phyloP scores from a whole-genome alignment of 768 basidiomycete genomes.

The Suillus decipiens region DNA sequence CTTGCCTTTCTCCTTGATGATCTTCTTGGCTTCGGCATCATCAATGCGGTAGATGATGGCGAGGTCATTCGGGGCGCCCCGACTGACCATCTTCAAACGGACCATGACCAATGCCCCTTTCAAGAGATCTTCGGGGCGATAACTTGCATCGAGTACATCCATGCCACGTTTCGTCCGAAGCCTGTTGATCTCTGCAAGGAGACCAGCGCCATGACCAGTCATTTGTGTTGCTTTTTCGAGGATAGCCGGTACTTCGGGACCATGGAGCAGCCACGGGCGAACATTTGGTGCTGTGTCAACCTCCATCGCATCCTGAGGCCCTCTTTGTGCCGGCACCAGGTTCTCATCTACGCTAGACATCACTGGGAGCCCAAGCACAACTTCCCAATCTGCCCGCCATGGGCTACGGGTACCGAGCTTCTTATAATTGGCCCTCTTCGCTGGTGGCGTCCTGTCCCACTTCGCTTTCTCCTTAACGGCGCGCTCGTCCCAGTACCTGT shows the following conservation, averaged over 20 bases:
- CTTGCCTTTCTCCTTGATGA: constrained; percentile 40
- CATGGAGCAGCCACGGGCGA: constrained; percentile 72
- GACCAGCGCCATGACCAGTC: constrained; percentile 42
- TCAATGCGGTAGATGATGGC: constrained; percentile 69
- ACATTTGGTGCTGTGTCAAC: constrained; percentile 6
- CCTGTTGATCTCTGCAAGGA: constrained; percentile 59
- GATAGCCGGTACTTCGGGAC: constrained; percentile 48
- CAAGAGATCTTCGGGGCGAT: constrained; percentile 48
- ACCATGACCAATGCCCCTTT: constrained; percentile 70
- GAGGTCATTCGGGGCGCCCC: constrained; percentile 76
- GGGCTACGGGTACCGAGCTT: constrained; percentile 68
- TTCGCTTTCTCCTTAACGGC: constrained; percentile 53
- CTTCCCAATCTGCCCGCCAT: constrained; percentile 77
- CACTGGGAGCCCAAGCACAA: constrained; percentile 55
- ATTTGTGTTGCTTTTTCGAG: constrained; percentile 41
- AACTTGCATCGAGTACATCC: constrained; percentile 33
- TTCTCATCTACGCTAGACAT: constrained; percentile 25
- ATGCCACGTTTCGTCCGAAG: constrained; percentile 58
- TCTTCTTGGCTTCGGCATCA: constrained; percentile 52
- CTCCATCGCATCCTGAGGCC: constrained; percentile 27
- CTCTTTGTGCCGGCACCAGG: constrained; percentile 62
- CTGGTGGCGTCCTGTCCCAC: constrained; percentile 85
- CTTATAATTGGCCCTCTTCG: constrained; percentile 76
- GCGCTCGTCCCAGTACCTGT: constrained; percentile 46
- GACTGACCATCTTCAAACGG: constrained; percentile 54